Conservation (phyloP, 768 basidiomycete species). For the Hebeloma cylindrosporum region DNA sequence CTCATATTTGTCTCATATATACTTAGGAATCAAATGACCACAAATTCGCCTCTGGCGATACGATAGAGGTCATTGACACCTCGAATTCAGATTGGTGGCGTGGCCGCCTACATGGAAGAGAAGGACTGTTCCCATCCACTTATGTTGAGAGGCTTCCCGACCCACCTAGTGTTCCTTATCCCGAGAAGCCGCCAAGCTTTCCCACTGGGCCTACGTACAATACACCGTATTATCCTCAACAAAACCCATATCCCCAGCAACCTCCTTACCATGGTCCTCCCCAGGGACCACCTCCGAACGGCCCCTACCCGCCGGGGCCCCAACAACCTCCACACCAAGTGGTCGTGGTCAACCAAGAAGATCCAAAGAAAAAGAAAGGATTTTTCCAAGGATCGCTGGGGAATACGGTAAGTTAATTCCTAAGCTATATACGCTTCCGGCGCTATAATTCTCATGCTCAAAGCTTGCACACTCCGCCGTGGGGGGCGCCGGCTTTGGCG, state of each 20-base stretch:
- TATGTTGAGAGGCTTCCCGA: slow-evolving; percentile 58
- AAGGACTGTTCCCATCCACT: slow-evolving; percentile 76
- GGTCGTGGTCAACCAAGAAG: slow-evolving; percentile 30
- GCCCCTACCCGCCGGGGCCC: slow-evolving; percentile 11
- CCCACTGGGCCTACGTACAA: slow-evolving; percentile 12
- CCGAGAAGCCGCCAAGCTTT: slow-evolving; percentile 17
- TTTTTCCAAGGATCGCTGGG: slow-evolving; percentile 50
- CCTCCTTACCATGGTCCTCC: no score
- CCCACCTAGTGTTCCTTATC: slow-evolving; percentile 10
- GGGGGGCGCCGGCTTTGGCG: slow-evolving; percentile 75
- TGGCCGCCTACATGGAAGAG: slow-evolving; percentile 58
- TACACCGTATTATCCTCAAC: slow-evolving; percentile 22
- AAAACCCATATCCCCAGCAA: slow-evolving; percentile 17
- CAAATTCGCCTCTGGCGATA: slow-evolving; percentile 69
- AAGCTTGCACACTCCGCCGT: slow-evolving; percentile 56
- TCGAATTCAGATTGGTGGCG: slow-evolving; percentile 88
- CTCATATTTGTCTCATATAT: slow-evolving; percentile 1
- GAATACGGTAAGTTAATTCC: slow-evolving; percentile 42
- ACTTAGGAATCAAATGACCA: slow-evolving; percentile 70
- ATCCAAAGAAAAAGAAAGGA: slow-evolving; percentile 48
- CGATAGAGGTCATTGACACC: slow-evolving; percentile 70
- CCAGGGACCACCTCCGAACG: slow-evolving; percentile 12
- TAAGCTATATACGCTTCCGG: not conserved
- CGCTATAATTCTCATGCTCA: slow-evolving; percentile 8
- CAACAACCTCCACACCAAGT: slow-evolving; percentile 6